These are phyloP conservation scores for Talaromyces proteolyticus DNA, from an alignment of 495 filamentous ascomycete genomes.

Conservation along the genomic window DNA sequence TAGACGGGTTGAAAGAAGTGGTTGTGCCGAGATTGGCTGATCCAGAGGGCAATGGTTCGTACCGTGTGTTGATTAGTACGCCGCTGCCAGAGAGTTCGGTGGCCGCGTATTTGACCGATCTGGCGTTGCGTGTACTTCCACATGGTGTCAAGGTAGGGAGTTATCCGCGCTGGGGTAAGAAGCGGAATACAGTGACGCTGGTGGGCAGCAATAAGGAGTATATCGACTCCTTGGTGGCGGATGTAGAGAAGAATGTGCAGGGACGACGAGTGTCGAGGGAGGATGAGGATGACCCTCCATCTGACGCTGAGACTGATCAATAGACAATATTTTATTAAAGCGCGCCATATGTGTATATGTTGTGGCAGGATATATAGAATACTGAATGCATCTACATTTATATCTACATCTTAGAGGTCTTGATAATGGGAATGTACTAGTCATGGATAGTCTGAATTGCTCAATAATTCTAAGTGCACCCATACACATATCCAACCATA, in stretches of 20 bases:
- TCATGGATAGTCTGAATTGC: conserved; percentile 3
- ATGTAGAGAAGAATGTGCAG: conserved; percentile 57
- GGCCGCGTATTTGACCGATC: conserved; percentile 71
- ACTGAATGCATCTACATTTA: background rate
- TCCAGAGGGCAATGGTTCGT: conserved; percentile 72
- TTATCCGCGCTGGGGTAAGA: conserved; percentile 89
- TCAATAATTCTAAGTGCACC: conserved; percentile 8
- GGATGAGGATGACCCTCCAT: conserved; percentile 50
- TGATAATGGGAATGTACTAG: no score
- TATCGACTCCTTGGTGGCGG: conserved; percentile 53
- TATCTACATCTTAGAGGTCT: no score
- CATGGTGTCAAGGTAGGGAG: conserved; percentile 91
- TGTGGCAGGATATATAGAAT: background rate
- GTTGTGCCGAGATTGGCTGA: conserved; percentile 65
- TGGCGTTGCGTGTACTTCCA: conserved; percentile 63
- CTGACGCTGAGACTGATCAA: conserved; percentile 17
- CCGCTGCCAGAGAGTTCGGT: conserved; percentile 80
- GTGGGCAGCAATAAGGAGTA: conserved; percentile 66
- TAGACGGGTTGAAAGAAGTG: conserved; percentile 67
- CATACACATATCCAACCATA: conserved; percentile 7
- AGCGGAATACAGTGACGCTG: conserved; percentile 83
- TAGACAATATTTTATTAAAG: background rate
- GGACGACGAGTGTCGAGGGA: conserved; percentile 50
- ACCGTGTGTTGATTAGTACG: conserved; percentile 76
- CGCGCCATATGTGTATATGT: background rate